Conservation (phyloP, 768 basidiomycete genomes). For the Mycena belliarum region DNA sequence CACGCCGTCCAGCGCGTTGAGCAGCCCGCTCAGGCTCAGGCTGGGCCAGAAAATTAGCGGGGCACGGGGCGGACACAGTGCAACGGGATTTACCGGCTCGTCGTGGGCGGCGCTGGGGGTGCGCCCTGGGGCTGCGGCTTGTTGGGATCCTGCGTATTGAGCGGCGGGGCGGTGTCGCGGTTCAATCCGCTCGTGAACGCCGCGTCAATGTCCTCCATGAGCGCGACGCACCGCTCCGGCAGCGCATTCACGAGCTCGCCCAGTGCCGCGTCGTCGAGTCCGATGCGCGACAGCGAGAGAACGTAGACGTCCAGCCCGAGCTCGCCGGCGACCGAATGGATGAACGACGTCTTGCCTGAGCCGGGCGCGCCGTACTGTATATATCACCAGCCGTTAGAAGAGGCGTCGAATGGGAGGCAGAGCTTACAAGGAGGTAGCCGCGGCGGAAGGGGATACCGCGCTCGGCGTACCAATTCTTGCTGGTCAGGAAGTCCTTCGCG, state of each 20-base stretch:
- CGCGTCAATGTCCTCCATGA: slow-evolving; percentile 78
- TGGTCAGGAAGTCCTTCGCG: slow-evolving; percentile 57
- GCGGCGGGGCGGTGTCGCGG: slow-evolving; percentile 18
- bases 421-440: slow-evolving; percentile 54
- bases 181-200: slow-evolving; percentile 46
- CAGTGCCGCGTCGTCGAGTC: slow-evolving; percentile 58
- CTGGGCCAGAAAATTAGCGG: slow-evolving; percentile 26
- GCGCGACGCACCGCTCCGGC: slow-evolving; percentile 57
- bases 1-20: slow-evolving; percentile 71
- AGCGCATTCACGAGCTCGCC: slow-evolving; percentile 52
- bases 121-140: slow-evolving; percentile 6
- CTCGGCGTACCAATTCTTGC: slow-evolving; percentile 60
- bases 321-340: slow-evolving; percentile 70
- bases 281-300: slow-evolving; percentile 55
- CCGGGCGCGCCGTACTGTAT: slow-evolving; percentile 65
- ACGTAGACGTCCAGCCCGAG: slow-evolving; percentile 68
- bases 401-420: not conserved
- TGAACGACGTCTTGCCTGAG: slow-evolving; percentile 70
- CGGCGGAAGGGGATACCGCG: slow-evolving; percentile 71
- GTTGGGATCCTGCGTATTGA: not conserved
- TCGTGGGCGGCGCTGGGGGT: slow-evolving; percentile 7
- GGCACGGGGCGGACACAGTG: too few relatives aligned
- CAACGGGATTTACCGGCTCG: slow-evolving; percentile 19
- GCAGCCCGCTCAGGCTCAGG: slow-evolving; percentile 63
- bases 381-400: not conserved